Base-by-base conservation (phyloP, 2,329 filamentous ascomycete genomes). In the Pyrenophora teres region DNA sequence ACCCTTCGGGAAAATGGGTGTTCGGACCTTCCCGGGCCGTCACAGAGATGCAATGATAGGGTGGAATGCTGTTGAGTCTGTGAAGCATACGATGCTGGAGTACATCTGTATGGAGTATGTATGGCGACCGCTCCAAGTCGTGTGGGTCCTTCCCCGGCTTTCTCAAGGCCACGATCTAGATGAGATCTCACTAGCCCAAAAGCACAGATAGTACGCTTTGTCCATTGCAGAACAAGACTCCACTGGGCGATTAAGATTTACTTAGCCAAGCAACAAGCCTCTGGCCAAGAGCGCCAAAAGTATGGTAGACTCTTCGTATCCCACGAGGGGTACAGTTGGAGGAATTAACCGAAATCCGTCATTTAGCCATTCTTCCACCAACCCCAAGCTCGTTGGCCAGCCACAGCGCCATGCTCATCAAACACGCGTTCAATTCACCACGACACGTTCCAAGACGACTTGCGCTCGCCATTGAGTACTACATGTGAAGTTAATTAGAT, bases 191-290 rank as follows among this genome's bases (percentile, higher is more conserved):
- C 16, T 45, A 35, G 12, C 16, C 10, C 21, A 5, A 12, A 6
- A 10, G 8, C 1, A 16, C 30, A 19, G 12, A 47, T 16, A 15
- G 15, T 23, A 15, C 8, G 16, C 31, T 25, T 2, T 7, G 12
- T 21, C 27, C 38, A 38, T 32, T 25, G 15, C 2, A 15, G 9
- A 18, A 52, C 13, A 48, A 48, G 44, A 33, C 49, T 42, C 15
- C 6, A 1, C 12, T 38, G 6, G 38, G 23, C 32, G 4, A 9
- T 41, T 39, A 52, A 47, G 43, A 52, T 21, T 48, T 30, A 30
- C 49, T 52, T 52, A 45, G 42, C 38, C 16, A 27, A 6, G 37
- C 19, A 37, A 52, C 35, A 48, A 52, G 49, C 49, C 38, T 52
- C 27, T 16, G 5, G 49, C 49, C 44, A 52, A 52, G 49, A 39